These are phyloP conservation scores for Penicillium roqueforti DNA, from an alignment of 495 filamentous ascomycete species.

Conservation along the genomic window DNA sequence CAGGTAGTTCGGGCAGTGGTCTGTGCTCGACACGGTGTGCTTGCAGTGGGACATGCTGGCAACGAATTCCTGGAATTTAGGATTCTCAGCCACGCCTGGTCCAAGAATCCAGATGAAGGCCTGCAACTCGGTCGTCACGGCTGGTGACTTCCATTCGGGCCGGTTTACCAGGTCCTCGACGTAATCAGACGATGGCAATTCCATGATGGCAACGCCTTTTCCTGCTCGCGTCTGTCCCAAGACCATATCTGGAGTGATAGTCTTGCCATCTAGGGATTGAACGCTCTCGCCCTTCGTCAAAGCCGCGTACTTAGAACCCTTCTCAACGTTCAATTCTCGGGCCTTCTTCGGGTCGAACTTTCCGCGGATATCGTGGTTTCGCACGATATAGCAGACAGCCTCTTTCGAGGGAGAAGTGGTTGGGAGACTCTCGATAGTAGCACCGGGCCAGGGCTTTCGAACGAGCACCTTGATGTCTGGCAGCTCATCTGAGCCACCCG, in stretches of 20 bases:
- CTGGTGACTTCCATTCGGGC: slow-evolving; percentile 65
- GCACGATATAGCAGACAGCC: slow-evolving; percentile 81
- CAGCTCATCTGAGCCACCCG: slow-evolving; percentile 44
- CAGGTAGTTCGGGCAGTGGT: slow-evolving; percentile 68
- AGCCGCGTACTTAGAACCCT: slow-evolving; percentile 49
- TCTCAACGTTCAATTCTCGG: slow-evolving; percentile 51
- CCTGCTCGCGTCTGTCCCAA: slow-evolving; percentile 51
- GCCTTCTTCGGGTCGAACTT: slow-evolving; percentile 71
- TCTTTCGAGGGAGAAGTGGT: slow-evolving; percentile 56
- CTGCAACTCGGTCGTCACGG: slow-evolving; percentile 61
- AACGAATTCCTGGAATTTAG: slow-evolving; percentile 65
- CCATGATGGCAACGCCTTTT: slow-evolving; percentile 71
- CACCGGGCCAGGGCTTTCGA: slow-evolving; percentile 79
- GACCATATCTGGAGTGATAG: slow-evolving; percentile 63
- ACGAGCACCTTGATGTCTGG: slow-evolving; percentile 71
- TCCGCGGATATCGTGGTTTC: slow-evolving; percentile 67
- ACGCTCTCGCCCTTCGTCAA: slow-evolving; percentile 54
- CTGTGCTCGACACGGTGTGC: slow-evolving; percentile 71
- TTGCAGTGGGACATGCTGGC: slow-evolving; percentile 51
- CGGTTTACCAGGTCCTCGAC: slow-evolving; percentile 62
- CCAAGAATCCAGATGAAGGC: slow-evolving; percentile 81
- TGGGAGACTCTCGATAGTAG: slow-evolving; percentile 59
- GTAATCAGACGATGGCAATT: slow-evolving; percentile 66
- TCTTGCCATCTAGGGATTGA: slow-evolving; percentile 49
- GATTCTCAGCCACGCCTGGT: slow-evolving; percentile 56